phyloP scores from a whole-genome alignment of 2,329 filamentous ascomycete genomes.

The Metarhizium anisopliae region DNA sequence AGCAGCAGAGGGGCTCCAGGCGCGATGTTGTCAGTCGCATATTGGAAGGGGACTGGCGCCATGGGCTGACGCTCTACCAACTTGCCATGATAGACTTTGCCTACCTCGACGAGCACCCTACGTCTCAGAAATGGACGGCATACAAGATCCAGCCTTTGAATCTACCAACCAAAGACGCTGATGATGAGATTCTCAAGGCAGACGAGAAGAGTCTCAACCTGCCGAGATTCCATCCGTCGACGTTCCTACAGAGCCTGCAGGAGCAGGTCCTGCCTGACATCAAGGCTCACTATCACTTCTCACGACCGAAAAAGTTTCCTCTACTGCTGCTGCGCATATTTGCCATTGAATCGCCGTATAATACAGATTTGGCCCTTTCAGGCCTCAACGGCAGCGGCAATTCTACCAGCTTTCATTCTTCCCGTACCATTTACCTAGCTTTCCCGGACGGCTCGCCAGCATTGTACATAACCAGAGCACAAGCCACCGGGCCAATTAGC shows the following conservation, averaged over 20 bases:
- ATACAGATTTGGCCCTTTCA: constrained; percentile 43
- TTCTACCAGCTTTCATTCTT: constrained; percentile 47
- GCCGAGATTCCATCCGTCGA: constrained; percentile 71
- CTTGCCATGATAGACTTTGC: constrained; percentile 61
- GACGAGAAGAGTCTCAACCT: constrained; percentile 40
- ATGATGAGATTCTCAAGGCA: constrained; percentile 29
- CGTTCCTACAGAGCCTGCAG: constrained; percentile 70
- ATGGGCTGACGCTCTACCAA: constrained; percentile 56
- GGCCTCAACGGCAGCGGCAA: constrained; percentile 20
- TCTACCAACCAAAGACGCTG: constrained; percentile 24
- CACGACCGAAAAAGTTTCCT: constrained; percentile 59
- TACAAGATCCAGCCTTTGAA: constrained; percentile 49
- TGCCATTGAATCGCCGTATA: constrained; percentile 74
- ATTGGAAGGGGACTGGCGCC: constrained; percentile 59
- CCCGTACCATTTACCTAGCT: constrained; percentile 67
- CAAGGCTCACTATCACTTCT: constrained; percentile 76
- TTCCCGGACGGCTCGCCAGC: constrained; percentile 75
- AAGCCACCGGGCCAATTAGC: constrained; percentile 30
- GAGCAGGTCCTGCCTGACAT: constrained; percentile 66
- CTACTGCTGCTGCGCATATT: constrained; percentile 71
- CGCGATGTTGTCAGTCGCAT: constrained; percentile 56
- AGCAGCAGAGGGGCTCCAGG: constrained; percentile 50
- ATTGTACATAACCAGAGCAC: constrained; percentile 55
- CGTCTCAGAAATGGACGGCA: constrained; percentile 55
- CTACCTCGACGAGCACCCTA: constrained; percentile 56